phyloP scores from a whole-genome alignment of 257 asterid species.

The Perilla frutescens region DNA sequence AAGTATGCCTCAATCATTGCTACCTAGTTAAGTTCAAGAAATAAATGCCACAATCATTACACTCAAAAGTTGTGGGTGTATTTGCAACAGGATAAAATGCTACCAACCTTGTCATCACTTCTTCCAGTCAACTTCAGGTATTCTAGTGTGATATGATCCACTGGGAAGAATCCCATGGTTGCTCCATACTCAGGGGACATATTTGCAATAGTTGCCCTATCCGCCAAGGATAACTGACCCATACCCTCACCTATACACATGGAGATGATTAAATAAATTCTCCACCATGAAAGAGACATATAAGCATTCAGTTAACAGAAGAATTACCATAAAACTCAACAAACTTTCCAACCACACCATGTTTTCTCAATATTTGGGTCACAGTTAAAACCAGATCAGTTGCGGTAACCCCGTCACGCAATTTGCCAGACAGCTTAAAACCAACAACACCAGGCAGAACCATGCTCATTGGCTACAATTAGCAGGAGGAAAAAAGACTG shows the following conservation, averaged over 20 bases:
- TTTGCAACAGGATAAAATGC: neutral
- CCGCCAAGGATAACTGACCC: conserved; percentile 80
- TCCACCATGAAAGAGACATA: conserved; percentile 26
- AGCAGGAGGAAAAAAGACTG: conserved; percentile 1
- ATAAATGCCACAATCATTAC: neutral
- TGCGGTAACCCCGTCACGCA: conserved; percentile 85
- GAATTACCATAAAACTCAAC: conserved; percentile 77
- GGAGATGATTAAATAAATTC: conserved; percentile 13
- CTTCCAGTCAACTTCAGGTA: conserved; percentile 88
- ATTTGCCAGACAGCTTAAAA: conserved; percentile 76
- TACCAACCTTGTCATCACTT: conserved; percentile 75
- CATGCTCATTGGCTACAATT: conserved; percentile 91
- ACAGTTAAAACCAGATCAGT: conserved; percentile 94
- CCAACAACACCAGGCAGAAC: conserved; percentile 96
- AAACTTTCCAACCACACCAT: conserved; percentile 92
- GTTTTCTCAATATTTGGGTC: conserved; percentile 87
- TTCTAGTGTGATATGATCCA: conserved; percentile 83
- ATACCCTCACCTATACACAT: conserved; percentile 72
- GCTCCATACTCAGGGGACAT: conserved; percentile 99
- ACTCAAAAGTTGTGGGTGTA: neutral
- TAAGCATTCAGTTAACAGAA: conserved; percentile 15
- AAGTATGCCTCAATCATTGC: conserved; percentile 86
- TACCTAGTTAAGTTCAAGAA: conserved; percentile 53
- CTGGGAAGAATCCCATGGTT: conserved; percentile 98
- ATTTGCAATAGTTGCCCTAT: conserved; percentile 94